Percentiles rank a stretch among this genome's conserved stretches.
These are phyloP conservation scores for Trichothecium sympodiale DNA, from an alignment of 2,329 filamentous ascomycete species.

Conservation along the genomic window DNA sequence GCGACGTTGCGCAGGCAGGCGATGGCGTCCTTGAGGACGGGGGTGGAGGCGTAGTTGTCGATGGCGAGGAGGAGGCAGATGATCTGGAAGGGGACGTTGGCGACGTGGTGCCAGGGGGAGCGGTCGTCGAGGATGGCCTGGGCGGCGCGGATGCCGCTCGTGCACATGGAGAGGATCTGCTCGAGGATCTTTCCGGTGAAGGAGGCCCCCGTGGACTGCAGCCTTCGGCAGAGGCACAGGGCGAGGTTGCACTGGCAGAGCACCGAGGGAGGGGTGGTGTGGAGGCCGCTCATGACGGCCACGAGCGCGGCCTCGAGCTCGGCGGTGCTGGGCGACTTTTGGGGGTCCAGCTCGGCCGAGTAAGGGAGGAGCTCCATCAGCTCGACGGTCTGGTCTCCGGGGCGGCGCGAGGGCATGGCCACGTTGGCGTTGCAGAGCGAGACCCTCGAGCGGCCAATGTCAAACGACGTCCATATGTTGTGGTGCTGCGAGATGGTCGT, in stretches of 20 bases:
- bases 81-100: slow-evolving; percentile 48
- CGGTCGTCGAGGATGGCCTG: slow-evolving; percentile 29
- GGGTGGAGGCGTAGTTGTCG: slow-evolving; percentile 36
- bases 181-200: slow-evolving; percentile 31
- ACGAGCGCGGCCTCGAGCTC: slow-evolving; percentile 31
- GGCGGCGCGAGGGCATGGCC: slow-evolving; percentile 23
- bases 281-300: slow-evolving; percentile 25
- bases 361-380: slow-evolving; percentile 40
- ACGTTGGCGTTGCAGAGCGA: slow-evolving; percentile 32
- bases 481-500: slow-evolving; percentile 43
- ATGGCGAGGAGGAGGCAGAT: slow-evolving; percentile 44
- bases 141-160: slow-evolving; percentile 33
- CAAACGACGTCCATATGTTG: slow-evolving; percentile 49
- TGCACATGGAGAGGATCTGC: slow-evolving; percentile 32
- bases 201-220: slow-evolving; percentile 37
- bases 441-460: slow-evolving; percentile 43
- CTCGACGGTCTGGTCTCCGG: slow-evolving; percentile 32
- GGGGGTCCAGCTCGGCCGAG: slow-evolving; percentile 42
- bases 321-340: slow-evolving; percentile 25
- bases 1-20: slow-evolving; percentile 29
- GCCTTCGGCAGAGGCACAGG: slow-evolving; percentile 42
- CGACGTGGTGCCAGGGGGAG: slow-evolving; percentile 47
- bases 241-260: slow-evolving; percentile 43
- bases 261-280: slow-evolving; percentile 29
- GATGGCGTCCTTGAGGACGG: slow-evolving; percentile 39